Base-by-base conservation (phyloP, 306 rosid genomes). In the Adenanthera pavonina region DNA sequence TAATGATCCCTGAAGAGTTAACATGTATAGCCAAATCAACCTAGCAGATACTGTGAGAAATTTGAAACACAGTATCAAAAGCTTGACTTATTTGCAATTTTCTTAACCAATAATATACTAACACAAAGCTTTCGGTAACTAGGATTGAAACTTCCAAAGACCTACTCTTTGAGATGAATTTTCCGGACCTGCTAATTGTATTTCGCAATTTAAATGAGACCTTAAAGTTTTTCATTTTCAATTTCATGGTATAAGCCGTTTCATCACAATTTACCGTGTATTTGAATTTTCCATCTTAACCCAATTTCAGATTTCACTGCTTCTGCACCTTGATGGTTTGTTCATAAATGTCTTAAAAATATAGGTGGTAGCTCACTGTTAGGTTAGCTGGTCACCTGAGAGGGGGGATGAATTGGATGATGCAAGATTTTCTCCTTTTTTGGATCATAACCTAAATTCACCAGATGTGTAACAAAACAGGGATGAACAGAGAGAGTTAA, bases 351-450 rank as follows among this genome's bases (percentile, higher is more conserved):
- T 75, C 69, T 81, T 82, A 46, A 86, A 85, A 88, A 80, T 85
- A 66, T 78, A 95, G 99, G 89, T 85, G 83, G 98, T 97, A 78
- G 98, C 99, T 34, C 30, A 25, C 30, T 25, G 30, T 25, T 25
- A 25, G 30, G 30, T 25, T 25, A 25, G 30, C 30, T 25, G 30
- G 30, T 25, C 30, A 25, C 30, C 30, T 1, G 30, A 25, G 30
- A 25, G 30, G 30, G 1, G 30, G 30, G 30, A 1, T 25, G 30
- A 25, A 25, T 25, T 25, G 1, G 30, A 1, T 25, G 30, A 25
- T 25, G 30, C 1, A 25, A 25, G 30, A 25, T 25, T 25, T 25
- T 25, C 30, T 0, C 30, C 1, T 1, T 25, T 25, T 25, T 25
- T 25, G 30, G 30, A 25, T 25, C 30, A 25, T 1, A 25, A 25